These are phyloP conservation scores for Ilyonectria sp. DNA, from an alignment of 2,329 filamentous ascomycete genomes.

Conservation along the genomic window DNA sequence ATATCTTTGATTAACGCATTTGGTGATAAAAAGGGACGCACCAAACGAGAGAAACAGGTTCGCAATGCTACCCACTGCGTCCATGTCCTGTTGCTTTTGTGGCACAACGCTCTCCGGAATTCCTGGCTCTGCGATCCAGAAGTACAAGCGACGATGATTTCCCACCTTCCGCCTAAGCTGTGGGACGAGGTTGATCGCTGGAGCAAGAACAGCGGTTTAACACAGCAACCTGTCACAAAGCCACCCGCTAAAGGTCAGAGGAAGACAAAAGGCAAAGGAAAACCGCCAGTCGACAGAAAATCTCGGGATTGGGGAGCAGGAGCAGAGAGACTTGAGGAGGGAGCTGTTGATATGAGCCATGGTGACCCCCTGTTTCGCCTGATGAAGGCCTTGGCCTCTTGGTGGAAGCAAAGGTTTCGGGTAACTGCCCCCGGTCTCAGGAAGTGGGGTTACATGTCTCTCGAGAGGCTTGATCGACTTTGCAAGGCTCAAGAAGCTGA, in stretches of 20 bases:
- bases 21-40: conserved; percentile 84
- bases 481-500: conserved; percentile 78
- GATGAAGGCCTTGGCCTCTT: conserved; percentile 82
- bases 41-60: conserved; percentile 86
- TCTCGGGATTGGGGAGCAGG: conserved; percentile 78
- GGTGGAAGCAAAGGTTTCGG: conserved; percentile 90
- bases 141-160: conserved; percentile 82
- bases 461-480: conserved; percentile 81
- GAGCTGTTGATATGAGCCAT: conserved; percentile 81
- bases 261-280: conserved; percentile 58
- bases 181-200: conserved; percentile 83
- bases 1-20: conserved; percentile 74
- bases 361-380: conserved; percentile 87
- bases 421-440: conserved; percentile 84
- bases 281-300: conserved; percentile 54
- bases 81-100: conserved; percentile 90
- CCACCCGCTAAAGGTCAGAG: conserved; percentile 41
- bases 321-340: conserved; percentile 79
- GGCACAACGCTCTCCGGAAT: conserved; percentile 90
- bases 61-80: conserved; percentile 86
- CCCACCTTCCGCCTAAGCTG: conserved; percentile 78
- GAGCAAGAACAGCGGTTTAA: conserved; percentile 77
- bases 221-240: conserved; percentile 55
- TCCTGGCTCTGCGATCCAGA: conserved; percentile 85
- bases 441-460: conserved; percentile 90